Evolutionary conservation across 345 rosid genomes (phyloP).

Genomic region (Gynandropsis gynandra): DNA sequence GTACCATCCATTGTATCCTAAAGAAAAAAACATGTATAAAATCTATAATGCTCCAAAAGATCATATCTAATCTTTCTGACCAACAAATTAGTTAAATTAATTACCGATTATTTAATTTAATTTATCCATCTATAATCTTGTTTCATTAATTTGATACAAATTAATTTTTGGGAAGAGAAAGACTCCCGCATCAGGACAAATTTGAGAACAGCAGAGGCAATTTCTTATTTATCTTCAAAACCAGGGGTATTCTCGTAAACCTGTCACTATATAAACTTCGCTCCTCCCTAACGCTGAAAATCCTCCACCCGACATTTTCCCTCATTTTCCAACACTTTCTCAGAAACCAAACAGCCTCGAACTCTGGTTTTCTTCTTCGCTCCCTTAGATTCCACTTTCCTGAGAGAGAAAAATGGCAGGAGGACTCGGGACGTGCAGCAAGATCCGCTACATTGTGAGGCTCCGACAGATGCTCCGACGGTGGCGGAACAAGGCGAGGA

Average conservation of each 20-base stretch:
- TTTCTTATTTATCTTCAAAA: conserved; percentile 35
- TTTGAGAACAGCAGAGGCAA: conserved; percentile 16
- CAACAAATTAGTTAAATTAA: neutral
- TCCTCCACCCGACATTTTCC: conserved; percentile 27
- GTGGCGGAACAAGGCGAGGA: conserved; percentile 82
- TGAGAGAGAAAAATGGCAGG: conserved; percentile 43
- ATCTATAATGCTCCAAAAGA: conserved; percentile 13
- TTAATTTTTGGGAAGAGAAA: neutral
- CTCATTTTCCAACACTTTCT: neutral
- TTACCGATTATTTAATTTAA: conserved; percentile 6
- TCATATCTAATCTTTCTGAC: conserved; percentile 13
- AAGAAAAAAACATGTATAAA: conserved; percentile 17
- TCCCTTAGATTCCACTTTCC: neutral
- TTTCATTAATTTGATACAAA: neutral
- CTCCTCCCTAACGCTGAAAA: conserved; percentile 8
- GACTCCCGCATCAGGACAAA: neutral
- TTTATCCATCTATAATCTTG: conserved; percentile 12
- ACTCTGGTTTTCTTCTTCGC: neutral
- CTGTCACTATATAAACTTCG: conserved; percentile 36
- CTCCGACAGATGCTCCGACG: conserved; percentile 75
- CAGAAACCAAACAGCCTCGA: neutral
- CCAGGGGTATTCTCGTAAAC: conserved; percentile 25
- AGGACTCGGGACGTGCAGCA: conserved; percentile 70
- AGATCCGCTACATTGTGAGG: conserved; percentile 88
- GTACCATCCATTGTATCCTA: conserved; percentile 22